Conservation (phyloP, 2,329 filamentous ascomycete species). For the Penicillium sp. region DNA sequence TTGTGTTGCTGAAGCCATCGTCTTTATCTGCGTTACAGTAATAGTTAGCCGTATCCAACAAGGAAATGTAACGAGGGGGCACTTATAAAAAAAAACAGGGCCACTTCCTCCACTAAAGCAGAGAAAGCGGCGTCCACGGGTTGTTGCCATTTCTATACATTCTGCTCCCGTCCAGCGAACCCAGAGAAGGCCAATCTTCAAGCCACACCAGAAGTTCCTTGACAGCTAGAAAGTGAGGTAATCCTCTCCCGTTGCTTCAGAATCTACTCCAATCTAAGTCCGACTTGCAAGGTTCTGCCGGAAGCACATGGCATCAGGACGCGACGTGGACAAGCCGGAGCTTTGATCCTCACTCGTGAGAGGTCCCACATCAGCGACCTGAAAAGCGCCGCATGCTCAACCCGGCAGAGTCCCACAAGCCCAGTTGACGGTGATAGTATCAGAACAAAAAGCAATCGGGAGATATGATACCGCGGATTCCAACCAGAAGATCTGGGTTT, state of each 20-base stretch:
- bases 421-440: conserved; percentile 1
- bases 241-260: conserved; percentile 19
- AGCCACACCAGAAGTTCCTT: conserved; percentile 14
- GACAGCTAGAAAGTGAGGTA: conserved; percentile 6
- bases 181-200: conserved; percentile 10
- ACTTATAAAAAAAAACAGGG: conserved; percentile 44
- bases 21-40: neutral
- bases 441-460: conserved; percentile 14
- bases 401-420: conserved; percentile 4
- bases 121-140: conserved; percentile 33
- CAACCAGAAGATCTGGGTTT: conserved; percentile 12
- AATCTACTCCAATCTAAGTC: conserved; percentile 14
- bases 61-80: conserved; percentile 7
- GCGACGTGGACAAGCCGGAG: conserved; percentile 75
- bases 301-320: conserved; percentile 20
- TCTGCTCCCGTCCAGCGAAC: conserved; percentile 13
- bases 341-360: conserved; percentile 94
- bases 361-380: conserved; percentile 64
- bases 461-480: conserved; percentile 4
- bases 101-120: conserved; percentile 25
- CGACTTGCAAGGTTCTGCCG: conserved; percentile 1
- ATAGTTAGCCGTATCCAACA: conserved; percentile 34
- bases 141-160: conserved; percentile 12
- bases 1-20: neutral
- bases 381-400: conserved; percentile 22